Evolutionary conservation across 2,329 filamentous ascomycete species (phyloP).

Genomic region (Alternaria angustiovoidea): DNA sequence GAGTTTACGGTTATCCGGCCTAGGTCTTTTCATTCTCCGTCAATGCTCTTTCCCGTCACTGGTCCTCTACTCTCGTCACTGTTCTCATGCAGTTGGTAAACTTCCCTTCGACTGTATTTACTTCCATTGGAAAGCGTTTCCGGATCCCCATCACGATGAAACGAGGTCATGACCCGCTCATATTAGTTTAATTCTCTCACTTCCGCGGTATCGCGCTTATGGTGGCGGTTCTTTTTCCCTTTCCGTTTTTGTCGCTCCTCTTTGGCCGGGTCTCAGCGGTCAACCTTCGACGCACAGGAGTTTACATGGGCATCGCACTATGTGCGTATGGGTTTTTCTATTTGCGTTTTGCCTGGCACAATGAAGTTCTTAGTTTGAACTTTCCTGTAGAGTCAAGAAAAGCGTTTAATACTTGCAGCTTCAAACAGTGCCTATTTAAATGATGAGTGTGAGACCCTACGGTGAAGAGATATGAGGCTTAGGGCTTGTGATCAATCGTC

Average conservation of each 20-base stretch:
- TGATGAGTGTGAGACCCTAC: not conserved
- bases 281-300: slow-evolving; percentile 26
- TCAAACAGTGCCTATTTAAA: not conserved
- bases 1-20: slow-evolving; percentile 36
- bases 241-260: slow-evolving; percentile 21
- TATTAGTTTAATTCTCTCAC: slow-evolving; percentile 33
- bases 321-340: slow-evolving; percentile 21
- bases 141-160: slow-evolving; percentile 42
- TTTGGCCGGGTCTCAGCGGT: slow-evolving; percentile 9
- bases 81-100: slow-evolving; percentile 10
- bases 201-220: slow-evolving; percentile 17
- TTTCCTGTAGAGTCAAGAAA: slow-evolving; percentile 27
- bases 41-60: not conserved
- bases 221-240: slow-evolving; percentile 18
- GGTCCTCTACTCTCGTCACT: slow-evolving; percentile 6
- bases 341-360: slow-evolving; percentile 17
- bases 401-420: slow-evolving; percentile 38
- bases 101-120: slow-evolving; percentile 41
- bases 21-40: slow-evolving; percentile 20
- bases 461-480: not conserved
- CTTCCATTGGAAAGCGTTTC: slow-evolving; percentile 43
- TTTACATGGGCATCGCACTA: slow-evolving; percentile 30
- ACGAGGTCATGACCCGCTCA: slow-evolving; percentile 47
- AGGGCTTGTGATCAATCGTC: not conserved
- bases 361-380: slow-evolving; percentile 11